phyloP scores from a whole-genome alignment of 2,329 filamentous ascomycete genomes.

The Orbilia oligospora region DNA sequence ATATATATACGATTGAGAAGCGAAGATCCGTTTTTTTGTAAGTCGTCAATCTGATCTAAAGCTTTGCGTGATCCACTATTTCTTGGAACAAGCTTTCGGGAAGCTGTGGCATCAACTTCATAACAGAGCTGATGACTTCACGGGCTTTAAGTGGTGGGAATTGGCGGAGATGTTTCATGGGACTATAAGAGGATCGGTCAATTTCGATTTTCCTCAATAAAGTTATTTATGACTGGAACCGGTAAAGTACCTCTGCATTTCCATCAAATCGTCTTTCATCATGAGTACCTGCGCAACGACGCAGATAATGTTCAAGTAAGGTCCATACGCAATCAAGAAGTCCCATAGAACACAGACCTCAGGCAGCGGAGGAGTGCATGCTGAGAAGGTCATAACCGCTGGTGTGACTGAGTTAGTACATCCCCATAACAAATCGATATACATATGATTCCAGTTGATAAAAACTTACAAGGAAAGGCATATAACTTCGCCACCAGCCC shows the following conservation, averaged over 20 bases:
- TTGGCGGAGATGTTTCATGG: slow-evolving; percentile 90
- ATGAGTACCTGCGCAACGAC: slow-evolving; percentile 95
- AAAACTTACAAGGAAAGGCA: slow-evolving; percentile 80
- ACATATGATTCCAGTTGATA: neutral
- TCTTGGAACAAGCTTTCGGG: slow-evolving; percentile 91
- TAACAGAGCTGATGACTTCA: slow-evolving; percentile 85
- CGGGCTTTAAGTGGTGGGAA: slow-evolving; percentile 84
- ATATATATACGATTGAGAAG: slow-evolving; percentile 40
- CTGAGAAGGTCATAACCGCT: slow-evolving; percentile 89
- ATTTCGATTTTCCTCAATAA: slow-evolving; percentile 24
- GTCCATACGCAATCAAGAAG: slow-evolving; percentile 94
- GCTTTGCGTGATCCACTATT: slow-evolving; percentile 85
- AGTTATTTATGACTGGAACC: slow-evolving; percentile 57
- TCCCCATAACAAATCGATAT: neutral
- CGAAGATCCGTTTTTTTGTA: neutral
- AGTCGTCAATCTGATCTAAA: slow-evolving; percentile 14
- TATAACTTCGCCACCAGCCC: slow-evolving; percentile 94
- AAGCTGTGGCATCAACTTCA: slow-evolving; percentile 89
- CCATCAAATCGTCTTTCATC: slow-evolving; percentile 85
- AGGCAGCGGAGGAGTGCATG: slow-evolving; percentile 92
- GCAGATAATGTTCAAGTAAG: slow-evolving; percentile 94
- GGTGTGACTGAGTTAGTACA: slow-evolving; percentile 7
- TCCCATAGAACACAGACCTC: slow-evolving; percentile 97
- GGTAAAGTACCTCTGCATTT: slow-evolving; percentile 79
- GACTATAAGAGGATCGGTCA: slow-evolving; percentile 72